phyloP scores from a whole-genome alignment of 495 filamentous ascomycete species.

The Amorphotheca resinae region DNA sequence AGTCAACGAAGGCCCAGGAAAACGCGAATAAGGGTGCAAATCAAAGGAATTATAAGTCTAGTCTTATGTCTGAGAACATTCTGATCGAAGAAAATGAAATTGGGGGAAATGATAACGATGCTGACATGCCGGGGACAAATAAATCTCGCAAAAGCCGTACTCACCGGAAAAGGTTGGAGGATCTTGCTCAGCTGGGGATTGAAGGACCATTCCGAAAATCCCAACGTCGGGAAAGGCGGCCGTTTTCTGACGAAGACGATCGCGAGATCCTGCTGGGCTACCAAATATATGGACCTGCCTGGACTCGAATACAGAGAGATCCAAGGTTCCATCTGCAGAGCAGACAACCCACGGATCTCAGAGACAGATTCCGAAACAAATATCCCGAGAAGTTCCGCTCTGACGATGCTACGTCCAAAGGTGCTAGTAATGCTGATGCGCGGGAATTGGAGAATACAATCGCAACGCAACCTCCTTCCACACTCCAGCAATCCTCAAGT shows the following conservation, averaged over 20 bases:
- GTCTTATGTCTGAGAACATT: constrained; percentile 34
- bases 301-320: constrained; percentile 72
- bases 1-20: constrained; percentile 7
- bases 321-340: constrained; percentile 48
- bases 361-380: constrained; percentile 72
- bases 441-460: not conserved
- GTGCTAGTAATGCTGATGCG: not conserved
- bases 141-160: constrained; percentile 35
- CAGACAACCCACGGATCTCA: constrained; percentile 64
- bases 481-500: constrained; percentile 6
- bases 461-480: constrained; percentile 1
- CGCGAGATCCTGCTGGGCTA: constrained; percentile 64
- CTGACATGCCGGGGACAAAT: not conserved
- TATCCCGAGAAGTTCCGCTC: constrained; percentile 53
- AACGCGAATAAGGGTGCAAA: constrained; percentile 5
- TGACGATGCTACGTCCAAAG: constrained; percentile 1
- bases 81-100: constrained; percentile 29
- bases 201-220: constrained; percentile 40
- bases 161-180: constrained; percentile 41
- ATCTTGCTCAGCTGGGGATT: constrained; percentile 45
- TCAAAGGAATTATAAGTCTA: constrained; percentile 20
- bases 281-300: constrained; percentile 59
- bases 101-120: not conserved
- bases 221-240: constrained; percentile 39
- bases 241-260: constrained; percentile 68